phyloP scores from a whole-genome alignment of 163 green algal genomes.

The Volvox carteri region DNA sequence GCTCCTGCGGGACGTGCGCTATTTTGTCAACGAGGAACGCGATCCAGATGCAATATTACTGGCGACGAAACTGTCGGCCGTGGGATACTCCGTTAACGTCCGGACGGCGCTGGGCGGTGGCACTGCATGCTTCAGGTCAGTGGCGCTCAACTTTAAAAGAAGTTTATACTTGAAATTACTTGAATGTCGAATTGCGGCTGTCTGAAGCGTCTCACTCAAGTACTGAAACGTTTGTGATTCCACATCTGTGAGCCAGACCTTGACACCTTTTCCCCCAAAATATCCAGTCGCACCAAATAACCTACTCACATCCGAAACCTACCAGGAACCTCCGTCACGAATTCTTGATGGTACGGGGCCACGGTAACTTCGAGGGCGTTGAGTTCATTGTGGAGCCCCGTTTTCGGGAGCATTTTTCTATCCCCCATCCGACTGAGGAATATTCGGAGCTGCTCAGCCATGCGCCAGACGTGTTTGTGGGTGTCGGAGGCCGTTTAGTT shows the following conservation, averaged over 20 bases:
- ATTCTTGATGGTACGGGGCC: conserved; percentile 39
- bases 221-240: too few relatives aligned
- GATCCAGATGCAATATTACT: conserved; percentile 41
- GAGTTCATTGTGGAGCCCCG: conserved; percentile 63
- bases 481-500: conserved; percentile 56
- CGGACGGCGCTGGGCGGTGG: conserved; percentile 33
- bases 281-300: too few relatives aligned
- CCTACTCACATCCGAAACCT: too few relatives aligned
- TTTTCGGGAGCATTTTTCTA: conserved; percentile 71
- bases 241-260: too few relatives aligned
- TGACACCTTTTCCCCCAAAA: too few relatives aligned
- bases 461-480: conserved; percentile 69
- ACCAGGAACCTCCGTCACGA: conserved; percentile 46
- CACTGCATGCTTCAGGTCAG: conserved; percentile 44
- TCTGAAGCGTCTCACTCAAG: too few relatives aligned
- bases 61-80: background rate
- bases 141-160: background rate
- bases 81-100: conserved; percentile 43
- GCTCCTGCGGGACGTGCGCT: conserved; percentile 41
- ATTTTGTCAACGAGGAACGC: conserved; percentile 18
- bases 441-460: conserved; percentile 62
- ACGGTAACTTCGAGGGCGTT: conserved; percentile 48
- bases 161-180: too few relatives aligned
- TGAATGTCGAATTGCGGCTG: too few relatives aligned
- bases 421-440: conserved; percentile 62